phyloP scores from a whole-genome alignment of 352 stramenopile species.

The Globisporangium megalacanthum region DNA sequence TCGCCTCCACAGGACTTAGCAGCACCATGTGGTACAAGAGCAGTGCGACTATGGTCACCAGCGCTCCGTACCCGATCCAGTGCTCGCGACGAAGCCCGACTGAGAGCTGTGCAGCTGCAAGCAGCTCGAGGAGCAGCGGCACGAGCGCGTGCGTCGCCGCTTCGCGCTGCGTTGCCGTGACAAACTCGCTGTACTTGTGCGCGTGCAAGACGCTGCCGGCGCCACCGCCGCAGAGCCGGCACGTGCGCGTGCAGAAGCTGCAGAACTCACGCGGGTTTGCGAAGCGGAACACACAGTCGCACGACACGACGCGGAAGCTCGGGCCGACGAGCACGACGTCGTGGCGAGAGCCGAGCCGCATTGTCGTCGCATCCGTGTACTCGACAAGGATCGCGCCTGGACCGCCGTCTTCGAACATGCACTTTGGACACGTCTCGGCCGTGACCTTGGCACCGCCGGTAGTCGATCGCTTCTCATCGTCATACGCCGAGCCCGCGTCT shows the following conservation, averaged over 20 bases:
- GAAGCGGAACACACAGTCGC: conserved; percentile 79
- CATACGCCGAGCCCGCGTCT: conserved; percentile 36
- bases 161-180: conserved; percentile 52
- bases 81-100: conserved; percentile 46
- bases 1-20: conserved; percentile 47
- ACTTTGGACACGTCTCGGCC: conserved; percentile 76
- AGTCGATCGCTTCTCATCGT: conserved; percentile 13
- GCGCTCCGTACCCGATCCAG: conserved; percentile 48
- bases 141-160: conserved; percentile 54
- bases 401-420: conserved; percentile 75
- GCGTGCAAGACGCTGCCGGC: conserved; percentile 69
- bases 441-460: conserved; percentile 34
- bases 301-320: conserved; percentile 79
- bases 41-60: conserved; percentile 32
- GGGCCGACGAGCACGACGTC: conserved; percentile 63
- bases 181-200: conserved; percentile 70
- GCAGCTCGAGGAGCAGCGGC: conserved; percentile 42
- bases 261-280: conserved; percentile 58
- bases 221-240: conserved; percentile 67
- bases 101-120: conserved; percentile 32
- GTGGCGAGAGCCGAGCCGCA: conserved; percentile 27
- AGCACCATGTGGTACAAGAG: conserved; percentile 47
- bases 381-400: conserved; percentile 68
- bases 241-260: conserved; percentile 69
- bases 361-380: conserved; percentile 45